Evolutionary conservation across 805 yeast species (phyloP), one percentile per base, ranked within the genome.

Genomic region (Wickerhamiella cacticola): DNA sequence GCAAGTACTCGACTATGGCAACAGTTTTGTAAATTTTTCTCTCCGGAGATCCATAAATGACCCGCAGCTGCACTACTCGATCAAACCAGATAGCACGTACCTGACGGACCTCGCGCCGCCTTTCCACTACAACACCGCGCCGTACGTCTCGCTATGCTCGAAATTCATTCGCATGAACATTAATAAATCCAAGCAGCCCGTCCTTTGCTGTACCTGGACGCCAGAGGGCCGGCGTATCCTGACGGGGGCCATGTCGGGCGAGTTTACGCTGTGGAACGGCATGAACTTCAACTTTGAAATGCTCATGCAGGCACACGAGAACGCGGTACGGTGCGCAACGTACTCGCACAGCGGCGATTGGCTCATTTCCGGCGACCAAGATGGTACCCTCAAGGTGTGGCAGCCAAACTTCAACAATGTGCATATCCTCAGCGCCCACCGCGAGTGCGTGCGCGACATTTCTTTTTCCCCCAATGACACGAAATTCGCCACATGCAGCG

Each of bases 381-480:
- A 81, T 49, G 99, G 98, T 22, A 70, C 73, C 5, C 75, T 92
- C 58, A 92, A 92, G 67, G 89, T 82, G 59, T 92, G 98, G 98
- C 97, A 88, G 66, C 94, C 96, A 4, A 92, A 92, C 65, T 85
- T 92, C 69, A 92, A 92, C 66, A 89, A 92, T 69, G 96, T 94
- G 41, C 87, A 89, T 61, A 59, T 75, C 46, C 63, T 79, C 28
- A 72, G 74, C 34, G 87, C 80, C 0, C 95, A 87, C 60, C 71
- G 82, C 4, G 92, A 85, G 62, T 83, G 84, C 8, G 74, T 92
- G 35, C 73, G 95, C 51, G 97, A 86, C 57, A 73, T 92, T 36
- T 80, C 88, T 5, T 92, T 92, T 63, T 76, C 89, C 45, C 96
- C 96, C 4, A 81, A 80, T 56, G 98, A 89, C 63, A 69, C 87